Evolutionary conservation across 495 filamentous ascomycete genomes (phyloP), one percentile per base, ranked within the genome.

Genomic region (Penicillium steckii): DNA sequence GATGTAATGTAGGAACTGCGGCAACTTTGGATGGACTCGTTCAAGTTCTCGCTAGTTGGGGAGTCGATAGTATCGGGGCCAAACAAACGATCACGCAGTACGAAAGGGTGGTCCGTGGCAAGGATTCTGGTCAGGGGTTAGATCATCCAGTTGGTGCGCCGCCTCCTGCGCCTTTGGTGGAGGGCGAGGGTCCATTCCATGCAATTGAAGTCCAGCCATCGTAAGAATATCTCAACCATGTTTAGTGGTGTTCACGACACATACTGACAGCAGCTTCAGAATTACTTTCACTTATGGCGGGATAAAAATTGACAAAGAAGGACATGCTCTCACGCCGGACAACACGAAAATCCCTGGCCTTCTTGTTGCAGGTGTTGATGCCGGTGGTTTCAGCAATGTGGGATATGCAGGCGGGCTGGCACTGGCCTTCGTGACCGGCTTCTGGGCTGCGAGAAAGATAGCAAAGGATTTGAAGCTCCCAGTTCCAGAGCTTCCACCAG

Each of bases 181-280:
- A 66, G 10, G 60, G 60, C 2, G 55, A 67, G 40, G 64, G 64
- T 24, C 61, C 57, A 4, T 64, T 61, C 33, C 56, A 59, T 44
- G 64, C 51, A 4, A 67, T 64, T 53, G 60, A 67, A 42, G 57
- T 67, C 9, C 64, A 67, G 24, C 60, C 64, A 46, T 67, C 64
- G 60, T 61, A 57, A 27, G 57, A 7, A 37, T 37, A 17, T 3
- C 8, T 10, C 30, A 15, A 13, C 33, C 4, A 37, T 7, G 15
- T 15, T 15, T 3, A 8, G 0, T 1, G 0, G 5, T 37, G 0
- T 15, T 37, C 13, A 7, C 13, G 4, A 51, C 1, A 15, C 8
- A 13, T 8, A n/a, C 25, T 53, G 3, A 42, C 19, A 19, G 43
- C n/a, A 21, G 0, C 9, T 30, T 23, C 23, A 64, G 64, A 1